Conservation (phyloP, 768 basidiomycete species). For the Trametes cingulata region DNA sequence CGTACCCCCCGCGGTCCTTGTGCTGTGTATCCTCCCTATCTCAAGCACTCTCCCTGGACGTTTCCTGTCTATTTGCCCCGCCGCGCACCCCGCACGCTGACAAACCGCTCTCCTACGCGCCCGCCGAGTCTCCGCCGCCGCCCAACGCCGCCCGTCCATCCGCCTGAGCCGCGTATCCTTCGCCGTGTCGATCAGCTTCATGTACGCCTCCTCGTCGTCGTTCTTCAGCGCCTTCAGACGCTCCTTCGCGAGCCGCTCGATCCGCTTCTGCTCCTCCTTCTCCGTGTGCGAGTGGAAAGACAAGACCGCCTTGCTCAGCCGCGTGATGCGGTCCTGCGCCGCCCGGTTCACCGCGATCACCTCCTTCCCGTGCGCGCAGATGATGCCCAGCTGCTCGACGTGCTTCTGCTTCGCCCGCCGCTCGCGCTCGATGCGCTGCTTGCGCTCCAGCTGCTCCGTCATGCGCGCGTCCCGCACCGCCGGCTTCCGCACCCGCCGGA, state of each 20-base stretch:
- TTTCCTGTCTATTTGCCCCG: no score
- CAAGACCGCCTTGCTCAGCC: constrained; percentile 76
- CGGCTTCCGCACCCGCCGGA: constrained; percentile 84
- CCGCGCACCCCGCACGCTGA: no score
- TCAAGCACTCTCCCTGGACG: no score
- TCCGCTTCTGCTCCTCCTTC: constrained; percentile 96
- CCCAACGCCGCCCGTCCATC: no score
- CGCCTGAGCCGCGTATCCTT: constrained; percentile 99
- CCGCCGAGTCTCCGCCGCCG: no score
- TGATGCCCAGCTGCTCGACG: constrained; percentile 87
- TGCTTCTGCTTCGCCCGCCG: constrained; percentile 95
- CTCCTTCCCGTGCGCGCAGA: constrained; percentile 80
- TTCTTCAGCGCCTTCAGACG: constrained; percentile 96
- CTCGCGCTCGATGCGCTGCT: constrained; percentile 91
- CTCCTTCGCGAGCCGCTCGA: constrained; percentile 95
- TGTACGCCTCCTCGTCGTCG: constrained; percentile 99
- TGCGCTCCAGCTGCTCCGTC: constrained; percentile 87
- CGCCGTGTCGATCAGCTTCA: constrained; percentile 97
- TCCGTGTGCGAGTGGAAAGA: constrained; percentile 88
- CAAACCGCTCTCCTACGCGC: no score
- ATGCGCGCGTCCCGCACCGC: constrained; percentile 85
- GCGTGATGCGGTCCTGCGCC: constrained; percentile 57
- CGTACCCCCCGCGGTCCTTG: no score
- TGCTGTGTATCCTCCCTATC: no score
- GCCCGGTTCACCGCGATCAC: constrained; percentile 61